phyloP scores from a whole-genome alignment of 2,329 filamentous ascomycete species.

The Alternaria rosae region DNA sequence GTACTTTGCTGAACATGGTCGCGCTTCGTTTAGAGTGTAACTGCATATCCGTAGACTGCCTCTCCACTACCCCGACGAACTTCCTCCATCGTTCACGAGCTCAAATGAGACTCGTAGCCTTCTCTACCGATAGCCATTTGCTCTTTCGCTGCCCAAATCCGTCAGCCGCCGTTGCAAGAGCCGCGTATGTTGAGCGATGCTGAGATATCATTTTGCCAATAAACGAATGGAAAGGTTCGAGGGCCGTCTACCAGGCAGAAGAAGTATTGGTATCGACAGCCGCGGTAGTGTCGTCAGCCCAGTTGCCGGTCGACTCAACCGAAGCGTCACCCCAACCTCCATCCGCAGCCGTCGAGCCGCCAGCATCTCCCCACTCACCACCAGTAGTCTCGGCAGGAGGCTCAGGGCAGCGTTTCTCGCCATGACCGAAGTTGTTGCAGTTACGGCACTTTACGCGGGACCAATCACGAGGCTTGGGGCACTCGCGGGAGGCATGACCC shows the following conservation, averaged over 20 bases:
- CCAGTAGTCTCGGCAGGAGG: constrained; percentile 34
- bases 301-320: constrained; percentile 20
- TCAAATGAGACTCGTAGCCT: neutral
- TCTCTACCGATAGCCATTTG: neutral
- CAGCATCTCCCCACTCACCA: constrained; percentile 33
- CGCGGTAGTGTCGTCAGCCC: constrained; percentile 24
- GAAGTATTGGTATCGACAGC: constrained; percentile 11
- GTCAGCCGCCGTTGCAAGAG: neutral
- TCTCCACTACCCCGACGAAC: neutral
- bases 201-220: neutral
- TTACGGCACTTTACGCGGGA: constrained; percentile 66
- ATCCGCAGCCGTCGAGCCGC: constrained; percentile 21
- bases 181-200: constrained; percentile 4
- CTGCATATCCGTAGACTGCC: neutral
- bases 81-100: neutral
- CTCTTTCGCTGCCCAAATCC: neutral
- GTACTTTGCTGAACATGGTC: neutral
- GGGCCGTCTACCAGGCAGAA: constrained; percentile 16
- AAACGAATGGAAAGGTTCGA: neutral
- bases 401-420: constrained; percentile 51
- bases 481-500: constrained; percentile 56
- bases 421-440: constrained; percentile 59
- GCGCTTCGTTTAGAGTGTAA: neutral
- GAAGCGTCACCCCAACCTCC: constrained; percentile 32
- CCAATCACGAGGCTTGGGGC: constrained; percentile 58